phyloP scores from a whole-genome alignment of 371 early-diverging fungal species.

The Apophysomyces ossiformis region DNA sequence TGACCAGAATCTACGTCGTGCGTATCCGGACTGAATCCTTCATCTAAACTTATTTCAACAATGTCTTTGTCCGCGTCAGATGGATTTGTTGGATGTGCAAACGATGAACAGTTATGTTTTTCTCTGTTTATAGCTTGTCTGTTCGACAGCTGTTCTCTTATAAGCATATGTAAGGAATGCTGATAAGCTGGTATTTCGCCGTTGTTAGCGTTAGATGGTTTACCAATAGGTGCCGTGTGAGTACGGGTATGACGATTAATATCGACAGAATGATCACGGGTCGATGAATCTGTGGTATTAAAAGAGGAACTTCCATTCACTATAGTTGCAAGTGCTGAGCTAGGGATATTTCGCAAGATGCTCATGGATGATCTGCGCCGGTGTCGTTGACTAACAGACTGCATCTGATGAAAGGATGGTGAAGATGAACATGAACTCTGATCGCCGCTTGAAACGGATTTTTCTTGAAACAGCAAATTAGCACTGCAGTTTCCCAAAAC shows the following conservation, averaged over 20 bases:
- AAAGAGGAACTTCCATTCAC: constrained; percentile 34
- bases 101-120: constrained; percentile 20
- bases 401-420: constrained; percentile 4
- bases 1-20: constrained; percentile 27
- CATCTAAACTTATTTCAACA: constrained; percentile 38
- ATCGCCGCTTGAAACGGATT: constrained; percentile 5
- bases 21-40: not conserved
- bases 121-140: constrained; percentile 22
- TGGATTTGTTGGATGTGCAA: constrained; percentile 9
- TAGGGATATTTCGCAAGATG: constrained; percentile 36
- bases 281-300: constrained; percentile 24
- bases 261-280: not conserved
- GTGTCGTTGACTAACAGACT: not conserved
- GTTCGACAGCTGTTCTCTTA: constrained; percentile 36
- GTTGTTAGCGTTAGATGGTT: constrained; percentile 1
- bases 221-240: not conserved
- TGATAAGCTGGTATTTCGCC: constrained; percentile 34
- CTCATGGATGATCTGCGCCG: constrained; percentile 38
- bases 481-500: constrained; percentile 4
- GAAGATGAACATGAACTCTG: constrained; percentile 9
- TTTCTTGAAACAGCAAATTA: constrained; percentile 3
- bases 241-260: constrained; percentile 6
- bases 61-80: constrained; percentile 46
- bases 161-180: constrained; percentile 33
- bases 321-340: constrained; percentile 33